phyloP scores from a whole-genome alignment of 73 alveolate species.

The Stentor coeruleus region DNA sequence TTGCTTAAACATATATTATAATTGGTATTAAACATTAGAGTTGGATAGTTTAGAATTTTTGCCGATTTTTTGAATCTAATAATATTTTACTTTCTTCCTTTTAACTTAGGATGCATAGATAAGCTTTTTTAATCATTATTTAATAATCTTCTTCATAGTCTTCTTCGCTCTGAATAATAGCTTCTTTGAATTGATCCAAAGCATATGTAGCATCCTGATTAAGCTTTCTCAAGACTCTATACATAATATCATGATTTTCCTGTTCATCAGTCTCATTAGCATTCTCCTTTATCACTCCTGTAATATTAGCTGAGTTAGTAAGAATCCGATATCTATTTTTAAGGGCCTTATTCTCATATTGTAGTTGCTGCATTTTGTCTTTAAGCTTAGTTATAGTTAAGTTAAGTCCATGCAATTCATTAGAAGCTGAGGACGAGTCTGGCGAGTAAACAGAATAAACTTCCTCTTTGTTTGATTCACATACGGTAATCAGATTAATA shows the following conservation, averaged over 20 bases:
- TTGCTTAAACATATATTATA: no score
- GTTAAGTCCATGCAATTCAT: background rate
- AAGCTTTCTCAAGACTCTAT: background rate
- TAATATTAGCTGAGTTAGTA: background rate
- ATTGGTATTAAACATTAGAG: no score
- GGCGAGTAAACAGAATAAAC: background rate
- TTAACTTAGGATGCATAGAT: no score
- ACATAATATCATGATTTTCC: background rate
- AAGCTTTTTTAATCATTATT: no score
- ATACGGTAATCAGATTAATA: background rate
- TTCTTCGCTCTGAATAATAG: background rate
- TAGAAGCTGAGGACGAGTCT: background rate
- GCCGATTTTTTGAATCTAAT: no score
- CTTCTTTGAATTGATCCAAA: background rate
- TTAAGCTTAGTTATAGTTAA: background rate
- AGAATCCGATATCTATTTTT: background rate
- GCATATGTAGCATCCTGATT: background rate
- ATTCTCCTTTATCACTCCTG: background rate
- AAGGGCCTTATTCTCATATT: background rate
- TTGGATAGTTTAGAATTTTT: no score
- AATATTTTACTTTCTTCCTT: no score
- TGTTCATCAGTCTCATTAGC: background rate
- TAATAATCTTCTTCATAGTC: slow-evolving; percentile 7
- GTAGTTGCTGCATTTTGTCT: background rate
- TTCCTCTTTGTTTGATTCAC: background rate